These are phyloP conservation scores for Leavenworthia alabamica DNA, from an alignment of 345 rosid genomes.

Conservation along the genomic window DNA sequence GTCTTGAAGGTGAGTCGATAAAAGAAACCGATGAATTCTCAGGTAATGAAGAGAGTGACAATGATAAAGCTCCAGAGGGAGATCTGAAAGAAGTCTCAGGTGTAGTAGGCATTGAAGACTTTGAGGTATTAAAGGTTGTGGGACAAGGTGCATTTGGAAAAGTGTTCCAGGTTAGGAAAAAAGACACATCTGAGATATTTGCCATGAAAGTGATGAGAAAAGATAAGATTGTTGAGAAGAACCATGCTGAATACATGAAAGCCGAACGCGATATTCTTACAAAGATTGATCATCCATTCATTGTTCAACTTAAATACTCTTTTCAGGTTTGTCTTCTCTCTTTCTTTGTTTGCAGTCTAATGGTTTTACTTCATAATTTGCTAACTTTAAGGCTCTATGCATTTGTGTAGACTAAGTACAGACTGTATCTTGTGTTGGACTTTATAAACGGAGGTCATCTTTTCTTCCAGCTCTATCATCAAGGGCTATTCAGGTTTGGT, in stretches of 20 bases:
- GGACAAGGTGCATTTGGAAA: slow-evolving; percentile 97
- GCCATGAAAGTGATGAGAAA: slow-evolving; percentile 99
- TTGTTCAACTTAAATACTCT: slow-evolving; percentile 81
- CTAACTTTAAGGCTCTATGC: background rate
- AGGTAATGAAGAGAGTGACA: slow-evolving; percentile 27
- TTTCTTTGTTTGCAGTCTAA: background rate
- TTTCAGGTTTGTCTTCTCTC: slow-evolving; percentile 52
- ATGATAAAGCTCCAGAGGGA: slow-evolving; percentile 22
- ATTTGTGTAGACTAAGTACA: slow-evolving; percentile 72
- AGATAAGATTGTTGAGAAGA: slow-evolving; percentile 86
- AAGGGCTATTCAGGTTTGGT: slow-evolving; percentile 85
- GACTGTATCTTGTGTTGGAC: slow-evolving; percentile 82
- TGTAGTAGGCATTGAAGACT: slow-evolving; percentile 68
- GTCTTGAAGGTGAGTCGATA: slow-evolving; percentile 26
- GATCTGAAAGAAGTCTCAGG: slow-evolving; percentile 13
- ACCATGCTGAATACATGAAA: slow-evolving; percentile 92
- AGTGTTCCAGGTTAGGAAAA: slow-evolving; percentile 87
- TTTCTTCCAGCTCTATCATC: slow-evolving; percentile 90
- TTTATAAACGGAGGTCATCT: slow-evolving; percentile 96
- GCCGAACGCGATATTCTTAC: slow-evolving; percentile 89
- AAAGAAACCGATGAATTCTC: slow-evolving; percentile 36
- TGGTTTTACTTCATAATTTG: background rate
- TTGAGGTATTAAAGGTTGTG: slow-evolving; percentile 80
- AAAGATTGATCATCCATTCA: slow-evolving; percentile 80
- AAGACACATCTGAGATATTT: slow-evolving; percentile 68